Evolutionary conservation across 257 asterid genomes (phyloP).

Genomic region (Paulownia fortunei): DNA sequence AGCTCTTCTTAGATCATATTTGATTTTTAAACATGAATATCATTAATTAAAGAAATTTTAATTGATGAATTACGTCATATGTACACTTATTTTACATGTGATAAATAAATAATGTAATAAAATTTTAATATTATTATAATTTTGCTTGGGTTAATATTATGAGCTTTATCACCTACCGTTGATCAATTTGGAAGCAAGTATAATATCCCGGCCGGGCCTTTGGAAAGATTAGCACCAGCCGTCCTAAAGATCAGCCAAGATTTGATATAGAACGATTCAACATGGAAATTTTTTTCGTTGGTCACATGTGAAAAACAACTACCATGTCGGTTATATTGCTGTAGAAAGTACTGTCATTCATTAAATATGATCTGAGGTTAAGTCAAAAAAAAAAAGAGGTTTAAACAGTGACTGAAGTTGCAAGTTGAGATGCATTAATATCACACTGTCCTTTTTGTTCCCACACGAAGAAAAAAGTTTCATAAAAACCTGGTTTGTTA

Average conservation of each 20-base stretch:
- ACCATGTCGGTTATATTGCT: constrained; percentile 17
- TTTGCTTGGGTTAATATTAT: not conserved
- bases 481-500: not conserved
- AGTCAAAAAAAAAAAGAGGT: constrained; percentile 34
- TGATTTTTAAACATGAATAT: no score
- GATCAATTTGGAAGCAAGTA: not conserved
- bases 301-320: not conserved
- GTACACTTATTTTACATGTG: no score
- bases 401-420: not conserved
- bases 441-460: not conserved
- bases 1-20: no score
- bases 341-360: not conserved
- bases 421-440: not conserved
- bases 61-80: no score
- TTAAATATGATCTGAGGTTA: not conserved
- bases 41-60: no score
- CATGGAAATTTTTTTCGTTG: not conserved
- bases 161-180: not conserved
- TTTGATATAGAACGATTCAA: not conserved
- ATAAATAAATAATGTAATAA: no score
- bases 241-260: not conserved
- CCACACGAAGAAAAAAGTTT: not conserved
- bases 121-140: not conserved
- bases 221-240: not conserved
- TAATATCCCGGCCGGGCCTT: no score